These are phyloP conservation scores for Diaporthe sp. DNA, from an alignment of 2,329 filamentous ascomycete species.

Conservation along the genomic window DNA sequence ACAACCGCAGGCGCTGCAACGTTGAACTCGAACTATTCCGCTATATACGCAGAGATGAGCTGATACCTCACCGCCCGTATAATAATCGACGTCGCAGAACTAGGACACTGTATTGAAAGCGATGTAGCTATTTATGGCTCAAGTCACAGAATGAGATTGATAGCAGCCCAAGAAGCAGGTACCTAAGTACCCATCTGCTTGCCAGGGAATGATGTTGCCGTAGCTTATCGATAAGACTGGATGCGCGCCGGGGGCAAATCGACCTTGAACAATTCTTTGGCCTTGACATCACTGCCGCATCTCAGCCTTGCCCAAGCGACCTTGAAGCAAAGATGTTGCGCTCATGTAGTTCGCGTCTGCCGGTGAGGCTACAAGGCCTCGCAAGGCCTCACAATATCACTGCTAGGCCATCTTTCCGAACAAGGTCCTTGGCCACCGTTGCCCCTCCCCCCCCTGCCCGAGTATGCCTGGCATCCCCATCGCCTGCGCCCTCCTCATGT, in stretches of 20 bases:
- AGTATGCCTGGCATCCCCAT: constrained; percentile 29
- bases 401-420: constrained; percentile 34
- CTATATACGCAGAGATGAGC: background rate
- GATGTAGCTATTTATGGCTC: too few species aligned
- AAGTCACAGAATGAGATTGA: background rate
- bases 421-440: constrained; percentile 36
- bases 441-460: constrained; percentile 32
- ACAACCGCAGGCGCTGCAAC: background rate
- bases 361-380: constrained; percentile 35
- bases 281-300: constrained; percentile 29
- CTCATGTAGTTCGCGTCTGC: constrained; percentile 37
- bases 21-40: background rate
- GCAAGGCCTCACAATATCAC: constrained; percentile 28
- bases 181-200: background rate
- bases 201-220: background rate
- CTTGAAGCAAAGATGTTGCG: constrained; percentile 36
- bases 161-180: background rate
- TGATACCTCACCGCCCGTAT: background rate
- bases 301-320: constrained; percentile 9
- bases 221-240: constrained; percentile 37
- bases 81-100: background rate
- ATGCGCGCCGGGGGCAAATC: constrained; percentile 8
- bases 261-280: constrained; percentile 16
- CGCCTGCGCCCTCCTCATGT: background rate
- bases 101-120: background rate